A percentile compares a stretch with the other conserved stretches of the same genome.
These are phyloP conservation scores for Xylaria hypoxylon DNA, from an alignment of 2,329 filamentous ascomycete species.

Conservation along the genomic window DNA sequence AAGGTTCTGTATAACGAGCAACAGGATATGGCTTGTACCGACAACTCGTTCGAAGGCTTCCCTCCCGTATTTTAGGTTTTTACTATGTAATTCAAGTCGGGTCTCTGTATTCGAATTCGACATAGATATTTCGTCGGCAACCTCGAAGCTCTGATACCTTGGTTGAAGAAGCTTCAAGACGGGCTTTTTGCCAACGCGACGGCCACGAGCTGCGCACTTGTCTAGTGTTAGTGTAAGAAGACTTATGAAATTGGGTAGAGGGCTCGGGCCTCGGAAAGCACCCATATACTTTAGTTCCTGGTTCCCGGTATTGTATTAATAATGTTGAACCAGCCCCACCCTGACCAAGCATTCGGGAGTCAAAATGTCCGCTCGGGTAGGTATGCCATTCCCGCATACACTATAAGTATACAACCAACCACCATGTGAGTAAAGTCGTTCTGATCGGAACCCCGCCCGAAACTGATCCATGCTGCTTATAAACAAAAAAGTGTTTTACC, in stretches of 20 bases:
- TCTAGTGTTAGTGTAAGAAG: not conserved
- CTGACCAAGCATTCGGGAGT: slow-evolving; percentile 31
- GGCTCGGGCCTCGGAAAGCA: not conserved
- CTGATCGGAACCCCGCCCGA: slow-evolving; percentile 18
- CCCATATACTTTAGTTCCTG: not conserved
- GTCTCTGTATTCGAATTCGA: not conserved
- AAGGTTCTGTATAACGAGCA: slow-evolving; percentile 7
- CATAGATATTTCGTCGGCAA: not conserved
- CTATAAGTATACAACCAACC: slow-evolving; percentile 1
- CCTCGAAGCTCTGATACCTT: slow-evolving; percentile 1
- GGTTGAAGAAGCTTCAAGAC: not conserved
- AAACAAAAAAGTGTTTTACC: slow-evolving; percentile 19
- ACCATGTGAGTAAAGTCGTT: not conserved
- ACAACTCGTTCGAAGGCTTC: not conserved
- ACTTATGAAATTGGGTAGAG: not conserved
- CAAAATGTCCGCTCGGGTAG: not conserved
- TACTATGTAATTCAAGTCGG: not conserved
- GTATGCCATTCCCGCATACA: too few species aligned
- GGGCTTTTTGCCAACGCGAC: not conserved
- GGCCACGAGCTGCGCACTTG: not conserved
- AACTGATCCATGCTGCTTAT: slow-evolving; percentile 19
- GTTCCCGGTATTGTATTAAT: slow-evolving; percentile 25
- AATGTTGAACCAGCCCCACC: slow-evolving; percentile 23
- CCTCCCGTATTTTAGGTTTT: not conserved
- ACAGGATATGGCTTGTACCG: not conserved